Evolutionary conservation across 208 protist genomes (phyloP).

Genomic region (Acanthamoeba lenticulata): DNA sequence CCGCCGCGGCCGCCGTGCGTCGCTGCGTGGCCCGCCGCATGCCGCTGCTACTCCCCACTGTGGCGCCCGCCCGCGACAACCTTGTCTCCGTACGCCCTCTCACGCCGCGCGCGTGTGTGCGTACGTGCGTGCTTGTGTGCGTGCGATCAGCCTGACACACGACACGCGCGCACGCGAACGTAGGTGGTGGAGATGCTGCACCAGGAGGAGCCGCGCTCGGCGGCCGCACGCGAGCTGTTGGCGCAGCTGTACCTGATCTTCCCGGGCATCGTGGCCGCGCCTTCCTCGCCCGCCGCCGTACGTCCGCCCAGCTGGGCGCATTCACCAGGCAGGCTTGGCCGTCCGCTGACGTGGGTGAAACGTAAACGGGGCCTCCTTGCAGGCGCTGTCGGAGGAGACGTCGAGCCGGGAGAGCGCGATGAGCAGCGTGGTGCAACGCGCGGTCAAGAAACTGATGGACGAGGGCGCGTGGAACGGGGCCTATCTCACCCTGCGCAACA

Average conservation of each 20-base stretch:
- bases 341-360: not conserved
- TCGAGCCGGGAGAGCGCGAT: not conserved
- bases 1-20: not conserved
- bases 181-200: not conserved
- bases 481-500: not conserved
- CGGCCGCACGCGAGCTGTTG: not conserved
- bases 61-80: not conserved
- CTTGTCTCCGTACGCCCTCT: not conserved
- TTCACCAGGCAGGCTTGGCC: not conserved
- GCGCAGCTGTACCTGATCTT: not conserved
- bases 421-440: not conserved
- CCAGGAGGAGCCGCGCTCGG: not conserved
- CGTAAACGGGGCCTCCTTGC: too few species aligned
- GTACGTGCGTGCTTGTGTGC: not conserved
- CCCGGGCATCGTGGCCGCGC: not conserved
- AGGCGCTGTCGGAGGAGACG: not conserved
- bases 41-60: not conserved
- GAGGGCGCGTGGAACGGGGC: conserved; percentile 5
- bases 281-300: not conserved
- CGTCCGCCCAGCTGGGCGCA: too few species aligned
- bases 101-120: not conserved
- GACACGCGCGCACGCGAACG: too few species aligned
- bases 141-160: not conserved
- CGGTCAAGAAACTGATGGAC: not conserved
- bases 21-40: not conserved